Base-by-base conservation (phyloP, 1,139 yeast genomes). In the Scheffersomyces insectosa region DNA sequence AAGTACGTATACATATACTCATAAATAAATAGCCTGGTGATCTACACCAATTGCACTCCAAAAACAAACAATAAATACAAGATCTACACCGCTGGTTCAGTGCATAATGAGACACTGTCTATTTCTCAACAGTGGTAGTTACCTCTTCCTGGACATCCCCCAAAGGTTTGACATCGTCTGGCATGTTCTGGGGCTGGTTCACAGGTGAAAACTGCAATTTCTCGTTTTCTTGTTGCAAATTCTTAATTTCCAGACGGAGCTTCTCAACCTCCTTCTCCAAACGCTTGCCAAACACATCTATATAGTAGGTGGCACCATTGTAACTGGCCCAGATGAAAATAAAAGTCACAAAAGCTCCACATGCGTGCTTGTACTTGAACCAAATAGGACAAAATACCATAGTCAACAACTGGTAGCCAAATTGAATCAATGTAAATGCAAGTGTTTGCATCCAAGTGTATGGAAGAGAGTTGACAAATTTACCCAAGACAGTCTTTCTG, bases 291-390 rank as follows among this genome's bases (percentile, higher is more conserved):
- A 91, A 93, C 36, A 86, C 85, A 59, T 93, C 98, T 45, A 93
- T 77, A 60, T 93, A 93, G 60, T 88, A 93, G 1, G 96, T 88
- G 2, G 98, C 98, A 29, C 99, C 99, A 54, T 93, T 91, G 63
- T 86, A 88, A 39, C 90, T 76, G 2, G 98, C 95, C 67, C 83
- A 79, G 31, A 83, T 65, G 55, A 90, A 89, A 25, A 93, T 88
- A 43, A 78, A 73, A 3, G 82, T 65, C 48, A 93, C 77, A 60
- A 90, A 91, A 1, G 75, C 55, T 0, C 85, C 82, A 35, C 95
- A 88, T 1, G 87, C 78, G 43, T 72, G 69, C 55, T 84, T 84
- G 61, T 82, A 78, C 37, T 77, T 72, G 63, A 88, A 88, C 88
- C 96, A 88, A 23, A 93, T 61, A 0, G 97, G 96, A 56, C 97